These are phyloP conservation scores for Talaromyces wortmannii DNA, from an alignment of 495 filamentous ascomycete species.

Conservation along the genomic window DNA sequence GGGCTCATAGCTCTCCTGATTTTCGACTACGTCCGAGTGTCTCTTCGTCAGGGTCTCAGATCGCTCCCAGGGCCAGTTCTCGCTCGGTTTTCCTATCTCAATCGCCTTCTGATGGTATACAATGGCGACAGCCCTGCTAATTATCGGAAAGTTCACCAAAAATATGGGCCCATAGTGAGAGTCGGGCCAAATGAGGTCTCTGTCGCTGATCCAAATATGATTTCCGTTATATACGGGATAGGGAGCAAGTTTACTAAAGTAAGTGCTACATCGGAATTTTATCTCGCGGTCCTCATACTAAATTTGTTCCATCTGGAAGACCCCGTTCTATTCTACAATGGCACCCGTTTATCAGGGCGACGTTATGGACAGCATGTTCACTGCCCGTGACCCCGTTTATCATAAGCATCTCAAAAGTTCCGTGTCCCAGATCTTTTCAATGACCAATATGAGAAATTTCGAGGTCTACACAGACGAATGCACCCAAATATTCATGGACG, in stretches of 20 bases:
- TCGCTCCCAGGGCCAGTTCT: slow-evolving; percentile 7
- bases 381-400: slow-evolving; percentile 58
- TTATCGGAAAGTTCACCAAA: slow-evolving; percentile 5
- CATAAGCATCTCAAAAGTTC: slow-evolving; percentile 59
- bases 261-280: too few relatives aligned
- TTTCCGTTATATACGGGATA: slow-evolving; percentile 65
- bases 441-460: slow-evolving; percentile 34
- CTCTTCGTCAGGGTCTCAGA: slow-evolving; percentile 3
- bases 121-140: slow-evolving; percentile 6
- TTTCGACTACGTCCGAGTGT: not conserved
- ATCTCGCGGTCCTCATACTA: too few relatives aligned
- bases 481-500: slow-evolving; percentile 24
- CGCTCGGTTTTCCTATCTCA: slow-evolving; percentile 7
- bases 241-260: slow-evolving; percentile 70
- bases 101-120: slow-evolving; percentile 7
- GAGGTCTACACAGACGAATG: slow-evolving; percentile 39
- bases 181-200: slow-evolving; percentile 55
- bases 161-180: slow-evolving; percentile 51
- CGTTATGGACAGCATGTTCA: slow-evolving; percentile 62
- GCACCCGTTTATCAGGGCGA: slow-evolving; percentile 52
- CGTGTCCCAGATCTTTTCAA: slow-evolving; percentile 36
- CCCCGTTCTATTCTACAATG: slow-evolving; percentile 59
- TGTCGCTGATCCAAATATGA: slow-evolving; percentile 54
- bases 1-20: too few relatives aligned
- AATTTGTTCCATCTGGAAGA: too few relatives aligned